Evolutionary conservation across 2,329 filamentous ascomycete species (phyloP), one percentile per base, ranked within the genome.

Genomic region (Botrytis fabae): DNA sequence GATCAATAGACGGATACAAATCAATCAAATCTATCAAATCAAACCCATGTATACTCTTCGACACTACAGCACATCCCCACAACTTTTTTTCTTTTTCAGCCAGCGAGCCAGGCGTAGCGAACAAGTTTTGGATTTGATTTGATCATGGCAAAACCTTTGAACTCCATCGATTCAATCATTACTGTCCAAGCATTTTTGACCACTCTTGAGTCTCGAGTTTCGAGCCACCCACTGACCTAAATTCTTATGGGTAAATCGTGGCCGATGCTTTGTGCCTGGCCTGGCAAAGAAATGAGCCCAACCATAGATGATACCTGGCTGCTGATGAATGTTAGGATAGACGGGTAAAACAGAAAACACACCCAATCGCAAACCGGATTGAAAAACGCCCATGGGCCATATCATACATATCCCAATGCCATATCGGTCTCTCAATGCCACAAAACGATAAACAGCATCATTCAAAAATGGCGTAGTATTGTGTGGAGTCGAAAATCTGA

Each of bases 1-100:
- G 51, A 69, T 35, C 66, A 40, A 54, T 7, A 54, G 48, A 54
- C 48, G 12, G 48, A 69, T n/a, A 46, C 32, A 46, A 60, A 18
- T 22, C 38, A n/a, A 54, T n/a, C 48, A n/a, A 60, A 18, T 22
- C 38, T 14, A 54, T n/a, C 48, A 54, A 54, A 54, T 54, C 48
- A 54, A 70, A 60, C 40, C 54, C 51, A 70, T 70, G 38, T 40
- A 61, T 44, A 28, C 51, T 57, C n/a, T 18, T 28, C 14, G 51
- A 57, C 28, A 48, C 38, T 20, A 20, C 51, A 63, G 38, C 61
- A 44, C 25, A 40, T 22, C 51, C 40, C 68, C 68, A 70, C 66
- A 69, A 60, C 38, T 69, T 69, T 60, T 32, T 69, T n/a, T 28
- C n/a, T 57, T 57, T 57, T 57, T 57, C n/a, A 57, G 51, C 51